phyloP scores from a whole-genome alignment of 1,139 yeast genomes.

The Saccharomyces hybrid region DNA sequence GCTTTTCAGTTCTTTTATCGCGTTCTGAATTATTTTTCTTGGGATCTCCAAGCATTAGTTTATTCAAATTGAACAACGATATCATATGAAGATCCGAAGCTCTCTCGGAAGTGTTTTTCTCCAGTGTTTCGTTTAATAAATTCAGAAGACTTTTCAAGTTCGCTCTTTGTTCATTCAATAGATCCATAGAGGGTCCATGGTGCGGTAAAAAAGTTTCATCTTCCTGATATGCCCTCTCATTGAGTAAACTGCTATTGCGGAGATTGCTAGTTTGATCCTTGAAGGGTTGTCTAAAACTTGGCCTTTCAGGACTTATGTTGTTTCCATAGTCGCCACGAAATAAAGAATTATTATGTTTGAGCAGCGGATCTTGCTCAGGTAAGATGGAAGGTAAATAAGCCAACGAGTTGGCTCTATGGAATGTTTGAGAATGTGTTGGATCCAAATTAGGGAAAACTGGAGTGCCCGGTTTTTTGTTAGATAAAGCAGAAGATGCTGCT shows the following conservation, averaged over 20 bases:
- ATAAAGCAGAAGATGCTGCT: conserved; percentile 4
- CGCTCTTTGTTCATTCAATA: conserved; percentile 19
- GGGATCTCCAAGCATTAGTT: conserved; percentile 37
- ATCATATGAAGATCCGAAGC: conserved; percentile 31
- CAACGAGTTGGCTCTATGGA: conserved; percentile 13
- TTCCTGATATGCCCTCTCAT: neutral
- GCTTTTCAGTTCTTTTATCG: conserved; percentile 7
- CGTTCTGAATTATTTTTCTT: conserved; percentile 26
- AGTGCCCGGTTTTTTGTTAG: neutral
- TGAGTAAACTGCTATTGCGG: neutral
- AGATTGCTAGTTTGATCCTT: neutral
- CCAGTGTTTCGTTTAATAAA: conserved; percentile 30
- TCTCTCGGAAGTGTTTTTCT: conserved; percentile 31
- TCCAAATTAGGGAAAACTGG: neutral
- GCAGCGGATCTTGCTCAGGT: neutral
- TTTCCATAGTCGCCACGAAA: conserved; percentile 2
- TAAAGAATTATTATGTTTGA: neutral
- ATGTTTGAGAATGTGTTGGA: neutral
- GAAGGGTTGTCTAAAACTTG: conserved; percentile 9
- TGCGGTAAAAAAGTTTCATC: conserved; percentile 2
- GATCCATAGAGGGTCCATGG: conserved; percentile 7
- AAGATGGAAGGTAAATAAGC: conserved; percentile 8
- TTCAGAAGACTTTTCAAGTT: conserved; percentile 25
- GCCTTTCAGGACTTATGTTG: neutral
- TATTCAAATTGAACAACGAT: conserved; percentile 29